A percentile compares a stretch with the other conserved stretches of the same genome.
phyloP scores from a whole-genome alignment of 768 basidiomycete species.

The Psilocybe sp. region DNA sequence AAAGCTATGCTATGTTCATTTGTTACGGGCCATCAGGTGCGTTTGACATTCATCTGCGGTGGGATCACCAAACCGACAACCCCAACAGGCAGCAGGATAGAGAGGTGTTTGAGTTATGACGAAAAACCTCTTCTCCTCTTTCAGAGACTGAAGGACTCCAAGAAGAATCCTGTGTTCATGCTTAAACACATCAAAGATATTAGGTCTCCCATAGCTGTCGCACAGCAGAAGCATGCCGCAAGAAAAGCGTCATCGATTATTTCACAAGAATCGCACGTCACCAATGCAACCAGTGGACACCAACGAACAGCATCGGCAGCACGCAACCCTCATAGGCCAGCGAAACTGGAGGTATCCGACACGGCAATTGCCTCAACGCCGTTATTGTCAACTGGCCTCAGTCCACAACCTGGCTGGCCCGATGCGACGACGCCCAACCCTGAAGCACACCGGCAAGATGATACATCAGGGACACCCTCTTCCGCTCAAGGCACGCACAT shows the following conservation, averaged over 20 bases:
- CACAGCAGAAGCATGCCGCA: constrained; percentile 92
- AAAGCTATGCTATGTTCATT: constrained; percentile 99
- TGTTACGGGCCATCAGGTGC: constrained; percentile 91
- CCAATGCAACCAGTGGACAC: constrained; percentile 43
- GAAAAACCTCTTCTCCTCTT: constrained; percentile 97
- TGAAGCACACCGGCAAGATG: constrained; percentile 37
- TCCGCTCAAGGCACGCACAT: constrained; percentile 26
- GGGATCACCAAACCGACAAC: background rate
- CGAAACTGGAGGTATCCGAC: constrained; percentile 69
- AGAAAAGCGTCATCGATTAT: constrained; percentile 70
- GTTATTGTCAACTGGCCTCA: constrained; percentile 54
- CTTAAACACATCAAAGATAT: constrained; percentile 96
- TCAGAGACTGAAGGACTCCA: constrained; percentile 94
- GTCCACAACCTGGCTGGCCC: constrained; percentile 74
- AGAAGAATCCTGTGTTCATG: constrained; percentile 99
- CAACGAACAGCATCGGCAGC: constrained; percentile 36
- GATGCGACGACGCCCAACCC: constrained; percentile 65
- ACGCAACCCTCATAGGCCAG: constrained; percentile 54
- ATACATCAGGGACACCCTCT: constrained; percentile 35
- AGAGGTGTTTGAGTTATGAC: constrained; percentile 95
- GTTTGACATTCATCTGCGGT: constrained; percentile 17
- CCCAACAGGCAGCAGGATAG: constrained; percentile 64
- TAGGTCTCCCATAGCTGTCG: constrained; percentile 93
- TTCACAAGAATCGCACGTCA: constrained; percentile 37
- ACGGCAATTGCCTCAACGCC: constrained; percentile 43